phyloP scores from a whole-genome alignment of 306 rosid genomes.

The Begonia masoniana region DNA sequence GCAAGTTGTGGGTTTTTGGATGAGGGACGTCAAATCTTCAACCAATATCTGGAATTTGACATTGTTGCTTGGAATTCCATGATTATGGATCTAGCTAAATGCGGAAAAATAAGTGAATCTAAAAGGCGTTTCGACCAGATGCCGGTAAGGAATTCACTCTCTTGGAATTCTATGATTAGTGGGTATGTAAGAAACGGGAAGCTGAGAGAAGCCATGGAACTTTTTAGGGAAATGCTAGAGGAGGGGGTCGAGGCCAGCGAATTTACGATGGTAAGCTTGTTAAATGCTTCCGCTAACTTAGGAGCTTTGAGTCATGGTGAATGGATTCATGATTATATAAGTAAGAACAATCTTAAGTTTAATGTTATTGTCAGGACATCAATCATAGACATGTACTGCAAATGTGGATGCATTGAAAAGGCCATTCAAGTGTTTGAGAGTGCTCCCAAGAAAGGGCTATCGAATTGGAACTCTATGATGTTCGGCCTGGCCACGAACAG shows the following conservation, averaged over 20 bases:
- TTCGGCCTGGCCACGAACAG: constrained; percentile 72
- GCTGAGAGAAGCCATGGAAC: constrained; percentile 38
- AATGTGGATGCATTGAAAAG: constrained; percentile 49
- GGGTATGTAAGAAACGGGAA: constrained; percentile 75
- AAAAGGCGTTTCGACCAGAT: constrained; percentile 52
- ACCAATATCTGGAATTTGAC: constrained; percentile 33
- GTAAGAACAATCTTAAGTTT: constrained; percentile 37
- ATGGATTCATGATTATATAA: constrained; percentile 66
- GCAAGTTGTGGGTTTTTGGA: constrained; percentile 48
- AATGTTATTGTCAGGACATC: constrained; percentile 57
- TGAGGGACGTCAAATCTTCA: constrained; percentile 48
- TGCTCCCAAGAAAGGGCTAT: constrained; percentile 31
- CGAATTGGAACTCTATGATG: constrained; percentile 73
- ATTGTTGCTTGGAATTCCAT: constrained; percentile 70
- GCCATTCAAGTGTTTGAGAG: constrained; percentile 52
- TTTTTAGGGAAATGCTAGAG: constrained; percentile 53
- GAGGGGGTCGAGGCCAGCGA: constrained; percentile 44
- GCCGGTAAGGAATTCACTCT: constrained; percentile 36
- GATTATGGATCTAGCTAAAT: constrained; percentile 64
- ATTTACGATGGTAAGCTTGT: constrained; percentile 81
- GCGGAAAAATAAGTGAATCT: constrained; percentile 53
- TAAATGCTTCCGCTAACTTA: constrained; percentile 70
- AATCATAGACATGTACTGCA: constrained; percentile 74
- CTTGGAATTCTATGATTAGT: constrained; percentile 80
- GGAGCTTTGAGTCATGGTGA: constrained; percentile 70